Evolutionary conservation across 83 land plant species (phyloP), one percentile per base, ranked within the genome.

Genomic region (Isoetes engelmannii): DNA sequence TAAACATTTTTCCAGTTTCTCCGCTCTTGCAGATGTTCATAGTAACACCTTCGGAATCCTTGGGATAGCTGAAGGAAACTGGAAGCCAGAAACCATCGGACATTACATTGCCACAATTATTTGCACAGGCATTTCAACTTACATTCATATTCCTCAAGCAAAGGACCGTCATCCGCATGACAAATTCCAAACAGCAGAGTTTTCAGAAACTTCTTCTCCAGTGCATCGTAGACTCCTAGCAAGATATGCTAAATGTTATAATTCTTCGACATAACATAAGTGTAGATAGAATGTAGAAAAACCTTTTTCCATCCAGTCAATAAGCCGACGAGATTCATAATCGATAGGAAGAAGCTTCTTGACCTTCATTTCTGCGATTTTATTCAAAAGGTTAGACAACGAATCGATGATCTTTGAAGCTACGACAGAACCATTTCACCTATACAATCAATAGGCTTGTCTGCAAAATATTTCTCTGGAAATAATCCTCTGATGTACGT

Each of bases 301-400:
- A 82, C 98, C 96, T 86, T 93, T 93, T 75, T 93, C 96, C 86
- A 86, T 87, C 96, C 92, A 90, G 37, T 93, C 96, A 51, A 93
- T 84, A 17, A 93, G 81, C 69, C 96, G 82, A 20, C 96, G 77
- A 0, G 96, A 92, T 61, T 92, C 98, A 4, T 71, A 72, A 74
- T 93, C 98, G 84, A 85, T 69, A 6, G 96, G 96, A 86, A 93
- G 77, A 51, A 93, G 80, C 84, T 90, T 93, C 81, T 93, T 93
- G 60, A 93, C 82, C 78, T 93, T 93, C 96, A 93, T 87, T 43
- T 90, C 96, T 90, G 80, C 17, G 6, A 7, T 10, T 12, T 12
- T 15, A 44, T n/a, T 17, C 13, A n/a, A 21, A 53, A 9, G 53
- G 8, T 18, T 68, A 17, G 20, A 12, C 2, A 18, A 12, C 7